Evolutionary conservation across 2,329 filamentous ascomycete species (phyloP), one percentile per base, ranked within the genome.

Genomic region (Colletotrichum sp.): DNA sequence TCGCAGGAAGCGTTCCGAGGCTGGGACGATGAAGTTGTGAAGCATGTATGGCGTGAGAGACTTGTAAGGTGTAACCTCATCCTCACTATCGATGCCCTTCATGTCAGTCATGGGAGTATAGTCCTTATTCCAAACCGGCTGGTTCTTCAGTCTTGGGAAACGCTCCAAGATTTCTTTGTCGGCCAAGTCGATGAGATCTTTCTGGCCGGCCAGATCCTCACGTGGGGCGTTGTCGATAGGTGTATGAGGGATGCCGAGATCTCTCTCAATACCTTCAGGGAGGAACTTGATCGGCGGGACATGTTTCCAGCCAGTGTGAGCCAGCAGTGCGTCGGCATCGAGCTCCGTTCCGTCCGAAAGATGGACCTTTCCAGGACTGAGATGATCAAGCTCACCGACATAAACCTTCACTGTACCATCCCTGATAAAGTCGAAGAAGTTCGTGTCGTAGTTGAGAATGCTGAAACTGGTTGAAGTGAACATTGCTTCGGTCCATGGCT

Each of bases 281-380:
- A 89, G 80, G 79, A 92, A 92, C 55, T 87, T 87, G 69, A 93
- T 81, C 0, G 89, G 86, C 1, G 89, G 87, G 1, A 85, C 82
- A 62, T 89, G 85, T 78, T 89, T 88, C 91, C 92, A 93, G 3
- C 92, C 92, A 0, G 91, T 93, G 22, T 87, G 88, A 78, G 88
- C 91, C 69, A 91, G 84, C 6, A 93, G 80, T 0, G 86, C 86
- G 79, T 93, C 90, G 0, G 89, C 85, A 6, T 86, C 77, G 8
- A 93, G 79, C 1, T 78, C 80, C 1, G 85, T 87, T 9, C 89
- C 89, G 71, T 88, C 86, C 5, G 87, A 86, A 8, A 93, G 86
- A 64, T 89, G 85, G 0, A 93, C 87, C 0, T 84, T 87, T 16
- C 85, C 82, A 5, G 84, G 79, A 15, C 85, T 83, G 6, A 93